A percentile compares a stretch with the other conserved stretches of the same genome.
Evolutionary conservation across 352 stramenopile species (phyloP).

Genomic region (Salisapilia sapeloensis): DNA sequence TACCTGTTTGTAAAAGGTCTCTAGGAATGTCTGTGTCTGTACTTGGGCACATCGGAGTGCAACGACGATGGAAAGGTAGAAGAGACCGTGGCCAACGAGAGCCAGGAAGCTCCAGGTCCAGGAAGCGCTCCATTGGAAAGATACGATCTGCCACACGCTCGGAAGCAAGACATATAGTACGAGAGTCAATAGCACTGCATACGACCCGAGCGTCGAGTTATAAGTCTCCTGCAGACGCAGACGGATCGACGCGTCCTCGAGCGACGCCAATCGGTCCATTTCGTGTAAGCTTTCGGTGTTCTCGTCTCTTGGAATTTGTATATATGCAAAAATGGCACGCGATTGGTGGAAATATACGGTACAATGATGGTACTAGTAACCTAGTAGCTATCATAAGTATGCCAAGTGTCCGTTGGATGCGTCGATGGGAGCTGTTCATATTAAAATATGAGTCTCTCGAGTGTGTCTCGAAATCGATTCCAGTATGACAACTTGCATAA

Average conservation of each 20-base stretch:
- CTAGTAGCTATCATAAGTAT: no score
- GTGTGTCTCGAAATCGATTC: no score
- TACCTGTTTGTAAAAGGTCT: constrained; percentile 42
- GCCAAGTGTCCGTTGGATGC: no score
- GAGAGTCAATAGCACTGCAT: constrained; percentile 14
- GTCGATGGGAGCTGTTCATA: no score
- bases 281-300: no score
- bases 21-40: constrained; percentile 34
- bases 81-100: constrained; percentile 20
- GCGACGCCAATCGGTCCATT: no score
- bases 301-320: no score
- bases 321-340: no score
- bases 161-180: constrained; percentile 35
- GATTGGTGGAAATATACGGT: no score
- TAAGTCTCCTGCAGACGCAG: constrained; percentile 43
- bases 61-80: constrained; percentile 33
- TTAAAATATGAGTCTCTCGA: no score
- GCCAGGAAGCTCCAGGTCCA: neutral
- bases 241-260: constrained; percentile 48
- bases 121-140: constrained; percentile 45
- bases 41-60: constrained; percentile 48
- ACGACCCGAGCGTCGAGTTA: constrained; percentile 30
- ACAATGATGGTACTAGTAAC: no score
- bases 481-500: no score
- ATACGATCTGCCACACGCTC: constrained; percentile 48